Conservation (phyloP, 2,329 filamentous ascomycete genomes). For the Fusarium heterosporum region DNA sequence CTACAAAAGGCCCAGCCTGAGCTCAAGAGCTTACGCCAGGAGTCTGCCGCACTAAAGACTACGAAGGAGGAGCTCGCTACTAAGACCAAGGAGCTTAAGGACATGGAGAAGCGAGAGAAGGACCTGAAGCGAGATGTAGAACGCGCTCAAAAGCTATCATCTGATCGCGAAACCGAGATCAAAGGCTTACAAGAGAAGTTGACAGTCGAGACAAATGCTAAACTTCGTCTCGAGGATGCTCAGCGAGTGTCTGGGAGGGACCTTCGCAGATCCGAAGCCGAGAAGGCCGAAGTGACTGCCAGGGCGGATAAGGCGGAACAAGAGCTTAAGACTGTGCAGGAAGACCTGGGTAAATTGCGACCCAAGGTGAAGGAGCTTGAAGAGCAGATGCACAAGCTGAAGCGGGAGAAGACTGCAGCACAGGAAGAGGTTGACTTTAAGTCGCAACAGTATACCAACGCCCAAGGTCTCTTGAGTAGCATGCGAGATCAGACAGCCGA, state of each 20-base stretch:
- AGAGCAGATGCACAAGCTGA: constrained; percentile 75
- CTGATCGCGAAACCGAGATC: constrained; percentile 82
- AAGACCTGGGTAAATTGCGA: constrained; percentile 77
- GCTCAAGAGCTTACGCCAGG: constrained; percentile 79
- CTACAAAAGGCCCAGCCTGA: constrained; percentile 90
- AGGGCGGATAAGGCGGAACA: constrained; percentile 76
- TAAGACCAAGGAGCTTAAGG: constrained; percentile 71
- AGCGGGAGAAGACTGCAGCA: constrained; percentile 73
- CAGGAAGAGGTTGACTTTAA: constrained; percentile 87
- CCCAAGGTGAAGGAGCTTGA: constrained; percentile 75
- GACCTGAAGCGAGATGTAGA: constrained; percentile 81
- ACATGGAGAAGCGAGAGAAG: constrained; percentile 84
- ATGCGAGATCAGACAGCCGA: constrained; percentile 95
- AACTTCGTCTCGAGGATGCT: constrained; percentile 82
- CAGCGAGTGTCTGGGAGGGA: constrained; percentile 80
- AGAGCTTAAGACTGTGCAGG: constrained; percentile 78
- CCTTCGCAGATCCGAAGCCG: constrained; percentile 79
- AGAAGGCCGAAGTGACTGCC: constrained; percentile 82
- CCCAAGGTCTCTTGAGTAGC: constrained; percentile 86
- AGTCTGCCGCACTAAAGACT: constrained; percentile 78
- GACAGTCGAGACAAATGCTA: constrained; percentile 76
- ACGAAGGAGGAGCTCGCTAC: constrained; percentile 78
- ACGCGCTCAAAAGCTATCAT: constrained; percentile 74
- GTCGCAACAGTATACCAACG: constrained; percentile 84
- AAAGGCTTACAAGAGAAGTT: constrained; percentile 83